Evolutionary conservation across 2,329 filamentous ascomycete genomes (phyloP), one percentile per base, ranked within the genome.

Genomic region (Penicillium olsonii): DNA sequence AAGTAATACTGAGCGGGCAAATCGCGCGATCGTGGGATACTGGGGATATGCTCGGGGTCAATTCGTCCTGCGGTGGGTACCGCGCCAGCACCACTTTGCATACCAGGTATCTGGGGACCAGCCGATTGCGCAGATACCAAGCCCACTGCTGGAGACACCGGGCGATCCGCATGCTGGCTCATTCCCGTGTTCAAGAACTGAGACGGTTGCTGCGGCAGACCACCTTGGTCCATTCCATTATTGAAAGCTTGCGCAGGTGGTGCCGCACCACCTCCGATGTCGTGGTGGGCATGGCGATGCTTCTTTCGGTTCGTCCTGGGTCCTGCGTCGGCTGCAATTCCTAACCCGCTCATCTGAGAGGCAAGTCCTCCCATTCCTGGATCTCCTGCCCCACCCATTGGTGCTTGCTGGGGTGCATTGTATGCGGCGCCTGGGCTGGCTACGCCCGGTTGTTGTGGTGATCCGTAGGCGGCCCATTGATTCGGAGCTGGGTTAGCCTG

Each of bases 201-300:
- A 22, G 78, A 72, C 8, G 81, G 77, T 9, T 78, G 74, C 18
- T 81, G 74, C 15, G 81, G 77, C 19, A 78, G 78, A 24, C 78
- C 82, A 10, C 77, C 75, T 19, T 81, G 78, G 2, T 84, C 83
- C 64, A 86, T 83, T 53, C 84, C 86, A 66, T 87, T 86, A 73
- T 87, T 87, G 73, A 88, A 88, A 10, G 84, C 75, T 64, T 87
- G 84, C 5, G 85, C 84, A 27, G 84, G 84, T 42, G 84, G 46
- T 11, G 57, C 53, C 19, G 57, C 47, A 22, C 53, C 78, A 11
- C 85, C 79, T 18, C 88, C 84, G 45, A 97, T 83, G 33, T 84
- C 87, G 70, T 97, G 92, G 71, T 95, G 88, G 56, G 92, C 92
- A 73, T 97, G 92, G 52, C 90, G 84, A 69, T 96, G 88, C 80